Evolutionary conservation across 1,139 yeast species (phyloP).

Genomic region (Protomyces lactucae-debilis): DNA sequence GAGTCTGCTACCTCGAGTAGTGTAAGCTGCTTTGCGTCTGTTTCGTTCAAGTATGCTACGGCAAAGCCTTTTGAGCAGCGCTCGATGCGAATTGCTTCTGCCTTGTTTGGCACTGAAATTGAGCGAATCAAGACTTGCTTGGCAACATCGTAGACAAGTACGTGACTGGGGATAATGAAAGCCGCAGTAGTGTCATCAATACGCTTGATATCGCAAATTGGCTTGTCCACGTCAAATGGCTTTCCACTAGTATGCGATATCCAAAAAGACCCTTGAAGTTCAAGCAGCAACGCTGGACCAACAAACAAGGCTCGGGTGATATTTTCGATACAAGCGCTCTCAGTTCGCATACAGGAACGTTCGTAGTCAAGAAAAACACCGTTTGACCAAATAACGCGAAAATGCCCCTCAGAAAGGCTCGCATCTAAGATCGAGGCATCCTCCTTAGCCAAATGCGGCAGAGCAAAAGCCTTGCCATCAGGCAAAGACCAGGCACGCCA

Average conservation of each 20-base stretch:
- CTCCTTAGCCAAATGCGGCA: neutral
- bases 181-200: neutral
- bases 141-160: neutral
- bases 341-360: too few species aligned
- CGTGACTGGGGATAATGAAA: neutral
- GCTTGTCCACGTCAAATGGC: neutral
- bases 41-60: too few species aligned
- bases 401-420: neutral
- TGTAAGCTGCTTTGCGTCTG: too few species aligned
- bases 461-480: neutral
- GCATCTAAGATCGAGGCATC: neutral
- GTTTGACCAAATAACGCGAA: neutral
- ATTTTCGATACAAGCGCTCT: too few species aligned
- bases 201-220: neutral
- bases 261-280: neutral
- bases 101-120: neutral
- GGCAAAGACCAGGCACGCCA: neutral
- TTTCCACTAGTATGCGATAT: neutral
- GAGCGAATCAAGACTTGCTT: too few species aligned
- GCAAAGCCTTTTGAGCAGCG: too few species aligned
- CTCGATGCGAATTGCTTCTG: neutral
- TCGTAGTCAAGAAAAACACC: neutral
- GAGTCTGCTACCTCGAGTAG: too few species aligned
- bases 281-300: neutral
- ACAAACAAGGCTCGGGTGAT: neutral